These are phyloP conservation scores for Tylopilus sp. DNA, from an alignment of 1,284 basidiomycete species.

Conservation along the genomic window DNA sequence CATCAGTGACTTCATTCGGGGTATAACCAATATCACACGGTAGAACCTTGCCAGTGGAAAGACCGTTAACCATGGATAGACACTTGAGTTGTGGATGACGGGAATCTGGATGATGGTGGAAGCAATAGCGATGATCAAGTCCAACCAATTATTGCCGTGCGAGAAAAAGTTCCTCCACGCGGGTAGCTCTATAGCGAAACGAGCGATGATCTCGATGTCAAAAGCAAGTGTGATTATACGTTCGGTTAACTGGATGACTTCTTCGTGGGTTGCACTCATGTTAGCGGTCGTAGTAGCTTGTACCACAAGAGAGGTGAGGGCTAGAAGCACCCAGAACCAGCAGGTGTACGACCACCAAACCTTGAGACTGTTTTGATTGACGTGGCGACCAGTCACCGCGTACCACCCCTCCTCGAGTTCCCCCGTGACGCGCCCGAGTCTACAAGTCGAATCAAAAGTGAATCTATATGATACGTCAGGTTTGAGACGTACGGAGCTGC, in stretches of 20 bases:
- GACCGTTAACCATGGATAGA: slow-evolving; percentile 90
- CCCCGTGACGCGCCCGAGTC: slow-evolving; percentile 47
- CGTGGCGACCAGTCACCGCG: slow-evolving; percentile 42
- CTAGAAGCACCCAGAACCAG: slow-evolving; percentile 78
- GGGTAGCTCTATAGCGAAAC: slow-evolving; percentile 72
- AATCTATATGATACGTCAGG: neutral
- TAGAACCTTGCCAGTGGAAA: slow-evolving; percentile 92
- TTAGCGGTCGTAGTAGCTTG: slow-evolving; percentile 74
- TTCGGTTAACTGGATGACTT: slow-evolving; percentile 65
- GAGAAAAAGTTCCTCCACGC: slow-evolving; percentile 81
- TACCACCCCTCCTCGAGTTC: slow-evolving; percentile 62
- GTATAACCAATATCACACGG: slow-evolving; percentile 86
- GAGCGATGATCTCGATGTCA: slow-evolving; percentile 83
- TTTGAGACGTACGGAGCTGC: slow-evolving; percentile 57
- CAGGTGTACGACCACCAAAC: slow-evolving; percentile 58
- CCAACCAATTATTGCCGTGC: slow-evolving; percentile 71
- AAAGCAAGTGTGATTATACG: slow-evolving; percentile 82
- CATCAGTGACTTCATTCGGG: slow-evolving; percentile 78
- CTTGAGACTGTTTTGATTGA: slow-evolving; percentile 48
- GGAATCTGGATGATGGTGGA: slow-evolving; percentile 88
- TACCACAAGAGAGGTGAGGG: slow-evolving; percentile 67
- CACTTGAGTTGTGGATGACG: slow-evolving; percentile 55
- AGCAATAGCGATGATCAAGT: slow-evolving; percentile 77
- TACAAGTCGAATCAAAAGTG: slow-evolving; percentile 22
- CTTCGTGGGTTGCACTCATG: slow-evolving; percentile 44